Evolutionary conservation across 495 filamentous ascomycete species (phyloP).

Genomic region (Penicillium canariense): DNA sequence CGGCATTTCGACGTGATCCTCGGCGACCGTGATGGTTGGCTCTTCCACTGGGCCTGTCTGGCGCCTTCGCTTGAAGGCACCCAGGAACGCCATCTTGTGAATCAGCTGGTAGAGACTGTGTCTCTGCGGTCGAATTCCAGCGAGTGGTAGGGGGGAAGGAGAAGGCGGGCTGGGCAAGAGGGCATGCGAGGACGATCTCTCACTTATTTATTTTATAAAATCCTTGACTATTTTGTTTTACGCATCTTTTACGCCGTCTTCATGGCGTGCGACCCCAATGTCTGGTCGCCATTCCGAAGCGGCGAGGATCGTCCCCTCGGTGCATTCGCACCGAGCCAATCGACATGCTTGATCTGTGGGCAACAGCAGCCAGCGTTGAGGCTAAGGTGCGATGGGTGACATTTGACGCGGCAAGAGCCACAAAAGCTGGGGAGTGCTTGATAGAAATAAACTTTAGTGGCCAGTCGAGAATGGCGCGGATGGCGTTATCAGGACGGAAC

Average conservation of each 20-base stretch:
- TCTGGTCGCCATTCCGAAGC: not conserved
- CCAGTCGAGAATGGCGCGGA: constrained; percentile 14
- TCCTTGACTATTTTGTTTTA: too few relatives aligned
- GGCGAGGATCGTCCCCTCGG: constrained; percentile 3
- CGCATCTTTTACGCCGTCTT: not conserved
- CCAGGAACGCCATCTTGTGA: constrained; percentile 8
- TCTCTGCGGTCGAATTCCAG: constrained; percentile 5
- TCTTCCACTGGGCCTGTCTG: not conserved
- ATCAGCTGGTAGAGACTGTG: not conserved
- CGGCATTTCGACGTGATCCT: not conserved
- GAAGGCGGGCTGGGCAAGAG: not conserved
- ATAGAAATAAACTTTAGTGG: not conserved
- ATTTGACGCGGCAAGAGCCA: constrained; percentile 1
- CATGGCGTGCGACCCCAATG: constrained; percentile 12
- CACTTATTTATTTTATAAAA: not conserved
- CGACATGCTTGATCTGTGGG: not conserved
- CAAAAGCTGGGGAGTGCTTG: constrained; percentile 5
- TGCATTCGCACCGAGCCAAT: not conserved
- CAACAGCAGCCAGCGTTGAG: not conserved
- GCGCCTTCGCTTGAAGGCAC: constrained; percentile 7
- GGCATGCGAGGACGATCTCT: not conserved
- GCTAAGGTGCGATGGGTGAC: constrained; percentile 4
- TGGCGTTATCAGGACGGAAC: constrained; percentile 21
- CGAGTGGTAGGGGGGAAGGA: not conserved
- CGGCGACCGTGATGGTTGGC: not conserved